Evolutionary conservation across 495 filamentous ascomycete species (phyloP), one percentile per base, ranked within the genome.

Genomic region (Penicillium canescens): DNA sequence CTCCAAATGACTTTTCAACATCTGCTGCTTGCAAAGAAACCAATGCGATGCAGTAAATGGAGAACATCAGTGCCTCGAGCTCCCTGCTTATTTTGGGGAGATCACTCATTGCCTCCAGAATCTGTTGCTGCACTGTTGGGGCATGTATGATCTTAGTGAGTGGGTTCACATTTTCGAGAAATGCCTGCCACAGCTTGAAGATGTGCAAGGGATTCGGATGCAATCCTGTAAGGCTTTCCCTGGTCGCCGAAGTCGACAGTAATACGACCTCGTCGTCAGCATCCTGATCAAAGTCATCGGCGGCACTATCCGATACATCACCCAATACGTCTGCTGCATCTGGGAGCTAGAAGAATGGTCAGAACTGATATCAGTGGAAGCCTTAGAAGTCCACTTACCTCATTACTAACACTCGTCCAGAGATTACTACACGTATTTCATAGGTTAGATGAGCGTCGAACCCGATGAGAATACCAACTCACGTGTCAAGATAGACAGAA

Each of bases 201-300:
- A 91, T 85, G 50, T 91, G 86, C 46, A 89, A 76, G 6, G 83
- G 69, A 4, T 68, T 65, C 1, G 88, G 88, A 70, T 93, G 88
- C n/a, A 84, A 63, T 39, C 54, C 48, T 10, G 57, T 57, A 2
- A 74, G 59, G 9, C 38, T 54, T 33, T 56, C 42, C 24, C 35
- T 49, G 3, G 48, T 47, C 5, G 33, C 52, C 26, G 57, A 40
- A 26, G 50, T 54, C 12, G 69, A 46, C 7, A 74, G 59, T 41
- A 71, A 48, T 18, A 45, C 51, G 33, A 52, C 42, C 16, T 70
- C 54, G 37, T 68, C 53, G 20, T 54, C 52, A 14, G 42, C 50
- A 21, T 64, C 62, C n/a, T 67, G 57, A 4, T 46, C 42, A 38
- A 50, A 44, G 42, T 50, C 42, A 12, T 58, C 56, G 13, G 46